Percentiles rank a stretch among this genome's conserved stretches.
Conservation (phyloP, 441 rosid genomes). For the Biscutella laevigata region DNA sequence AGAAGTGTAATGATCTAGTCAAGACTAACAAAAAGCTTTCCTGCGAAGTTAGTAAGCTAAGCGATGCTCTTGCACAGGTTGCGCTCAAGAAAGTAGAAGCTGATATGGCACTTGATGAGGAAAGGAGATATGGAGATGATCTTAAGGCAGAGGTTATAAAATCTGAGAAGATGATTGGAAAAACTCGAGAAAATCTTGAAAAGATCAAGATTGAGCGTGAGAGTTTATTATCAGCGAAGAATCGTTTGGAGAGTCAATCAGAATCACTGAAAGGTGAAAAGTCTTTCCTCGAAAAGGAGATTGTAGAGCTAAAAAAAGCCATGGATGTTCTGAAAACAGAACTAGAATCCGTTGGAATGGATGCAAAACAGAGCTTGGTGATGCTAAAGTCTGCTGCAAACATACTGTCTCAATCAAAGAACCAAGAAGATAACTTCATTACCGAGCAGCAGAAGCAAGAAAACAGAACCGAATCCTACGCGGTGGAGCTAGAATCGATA, state of each 20-base stretch:
- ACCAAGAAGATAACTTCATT: conserved; percentile 19
- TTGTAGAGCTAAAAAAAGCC: conserved; percentile 30
- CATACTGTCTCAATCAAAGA: conserved; percentile 25
- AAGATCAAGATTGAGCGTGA: conserved; percentile 25
- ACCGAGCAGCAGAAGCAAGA: conserved; percentile 13
- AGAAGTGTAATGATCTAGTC: conserved; percentile 21
- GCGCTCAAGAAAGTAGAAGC: conserved; percentile 36
- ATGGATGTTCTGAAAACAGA: conserved; percentile 31
- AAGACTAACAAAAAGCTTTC: conserved; percentile 29
- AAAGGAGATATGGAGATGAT: conserved; percentile 28
- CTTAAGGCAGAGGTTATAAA: conserved; percentile 29
- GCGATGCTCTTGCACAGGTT: conserved; percentile 28
- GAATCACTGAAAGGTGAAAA: conserved; percentile 32
- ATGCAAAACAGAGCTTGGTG: conserved; percentile 24
- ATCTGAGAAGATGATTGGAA: conserved; percentile 31
- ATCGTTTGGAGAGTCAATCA: conserved; percentile 23
- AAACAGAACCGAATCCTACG: conserved; percentile 28
- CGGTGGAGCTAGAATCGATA: conserved; percentile 38
- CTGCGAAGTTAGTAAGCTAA: conserved; percentile 26
- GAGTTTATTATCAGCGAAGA: conserved; percentile 23
- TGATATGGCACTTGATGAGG: conserved; percentile 30
- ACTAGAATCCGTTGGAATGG: conserved; percentile 26
- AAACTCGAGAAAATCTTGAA: conserved; percentile 24
- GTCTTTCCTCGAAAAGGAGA: conserved; percentile 27
- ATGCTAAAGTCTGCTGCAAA: conserved; percentile 45